These are phyloP conservation scores for Metschnikowia noctiluminum DNA, from an alignment of 805 yeast species.

Conservation along the genomic window DNA sequence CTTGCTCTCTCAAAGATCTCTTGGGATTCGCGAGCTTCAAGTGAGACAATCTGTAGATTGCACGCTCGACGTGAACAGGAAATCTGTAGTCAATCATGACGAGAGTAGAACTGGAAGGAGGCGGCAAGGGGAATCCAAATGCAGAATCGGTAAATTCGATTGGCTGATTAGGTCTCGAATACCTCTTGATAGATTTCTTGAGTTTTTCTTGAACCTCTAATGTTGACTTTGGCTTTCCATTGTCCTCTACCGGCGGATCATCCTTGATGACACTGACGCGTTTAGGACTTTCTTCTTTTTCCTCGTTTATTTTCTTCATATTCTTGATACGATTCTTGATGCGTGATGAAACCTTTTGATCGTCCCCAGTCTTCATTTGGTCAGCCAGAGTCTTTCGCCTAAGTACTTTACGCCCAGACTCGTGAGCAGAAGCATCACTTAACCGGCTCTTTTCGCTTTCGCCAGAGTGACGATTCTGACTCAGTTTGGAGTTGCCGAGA, in stretches of 20 bases:
- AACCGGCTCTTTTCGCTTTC: constrained; percentile 1
- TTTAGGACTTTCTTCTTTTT: constrained; percentile 1
- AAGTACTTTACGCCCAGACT: constrained; percentile 1
- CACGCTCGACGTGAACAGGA: constrained; percentile 94
- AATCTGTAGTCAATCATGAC: constrained; percentile 82
- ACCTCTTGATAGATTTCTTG: constrained; percentile 39
- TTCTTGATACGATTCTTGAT: constrained; percentile 17
- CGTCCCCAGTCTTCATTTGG: constrained; percentile 8
- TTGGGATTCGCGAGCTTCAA: constrained; percentile 92
- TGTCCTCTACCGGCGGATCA: constrained; percentile 8
- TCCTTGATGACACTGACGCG: constrained; percentile 2
- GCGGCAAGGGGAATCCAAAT: constrained; percentile 84
- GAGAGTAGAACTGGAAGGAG: constrained; percentile 70
- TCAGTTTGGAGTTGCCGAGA: background rate
- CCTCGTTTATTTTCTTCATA: constrained; percentile 12
- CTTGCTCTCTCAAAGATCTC: constrained; percentile 88
- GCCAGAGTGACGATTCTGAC: constrained; percentile 1
- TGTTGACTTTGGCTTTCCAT: constrained; percentile 31
- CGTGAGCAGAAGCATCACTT: constrained; percentile 1
- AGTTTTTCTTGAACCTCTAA: constrained; percentile 43
- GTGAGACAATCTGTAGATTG: constrained; percentile 89
- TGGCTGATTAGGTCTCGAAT: constrained; percentile 44
- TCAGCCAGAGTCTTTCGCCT: constrained; percentile 4
- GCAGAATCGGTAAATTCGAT: constrained; percentile 67
- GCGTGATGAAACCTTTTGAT: constrained; percentile 12